phyloP scores from a whole-genome alignment of 495 filamentous ascomycete species.

The Penicillium nucicola region DNA sequence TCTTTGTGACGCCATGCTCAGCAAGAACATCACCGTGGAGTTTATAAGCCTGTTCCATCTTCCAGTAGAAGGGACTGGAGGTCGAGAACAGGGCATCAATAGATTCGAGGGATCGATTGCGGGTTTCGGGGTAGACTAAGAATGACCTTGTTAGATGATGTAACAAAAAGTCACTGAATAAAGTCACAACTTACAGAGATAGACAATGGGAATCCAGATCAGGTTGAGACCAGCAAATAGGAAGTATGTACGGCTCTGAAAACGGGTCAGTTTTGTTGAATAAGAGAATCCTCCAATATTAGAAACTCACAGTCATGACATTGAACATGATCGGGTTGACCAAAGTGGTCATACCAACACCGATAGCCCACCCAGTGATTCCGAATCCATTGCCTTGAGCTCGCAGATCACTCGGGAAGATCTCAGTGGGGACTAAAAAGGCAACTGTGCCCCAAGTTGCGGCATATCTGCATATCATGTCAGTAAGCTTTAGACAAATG shows the following conservation, averaged over 20 bases:
- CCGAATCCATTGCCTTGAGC: conserved; percentile 56
- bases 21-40: conserved; percentile 32
- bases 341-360: conserved; percentile 51
- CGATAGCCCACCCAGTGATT: conserved; percentile 57
- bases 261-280: conserved; percentile 1
- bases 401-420: conserved; percentile 49
- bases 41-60: conserved; percentile 37
- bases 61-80: conserved; percentile 33
- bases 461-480: conserved; percentile 33
- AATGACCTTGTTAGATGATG: conserved; percentile 1
- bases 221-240: conserved; percentile 53
- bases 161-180: neutral
- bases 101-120: conserved; percentile 55
- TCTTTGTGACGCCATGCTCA: conserved; percentile 14
- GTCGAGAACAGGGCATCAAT: conserved; percentile 53
- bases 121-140: conserved; percentile 55
- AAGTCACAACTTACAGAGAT: conserved; percentile 28
- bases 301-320: conserved; percentile 24
- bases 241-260: conserved; percentile 47
- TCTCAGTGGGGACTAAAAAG: conserved; percentile 52
- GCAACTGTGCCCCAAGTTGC: conserved; percentile 55
- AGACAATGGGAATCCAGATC: conserved; percentile 51
- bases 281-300: neutral
- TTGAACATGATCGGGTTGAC: conserved; percentile 52
- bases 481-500: neutral